phyloP scores from a whole-genome alignment of 1,139 yeast species.

The Yamadazyma atmosphaerica region DNA sequence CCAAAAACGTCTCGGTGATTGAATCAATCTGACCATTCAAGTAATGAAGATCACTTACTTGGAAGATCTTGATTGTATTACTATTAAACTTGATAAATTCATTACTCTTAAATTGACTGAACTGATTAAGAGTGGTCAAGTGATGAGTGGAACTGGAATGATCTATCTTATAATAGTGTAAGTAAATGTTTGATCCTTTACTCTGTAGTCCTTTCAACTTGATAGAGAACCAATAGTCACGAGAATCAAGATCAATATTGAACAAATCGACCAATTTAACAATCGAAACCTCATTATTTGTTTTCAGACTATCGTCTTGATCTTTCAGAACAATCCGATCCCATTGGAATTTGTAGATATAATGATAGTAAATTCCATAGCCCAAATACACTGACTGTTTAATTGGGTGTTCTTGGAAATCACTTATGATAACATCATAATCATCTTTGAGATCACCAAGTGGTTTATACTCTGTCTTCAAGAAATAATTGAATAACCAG shows the following conservation, averaged over 20 bases:
- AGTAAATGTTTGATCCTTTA: conserved; percentile 1
- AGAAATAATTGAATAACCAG: conserved; percentile 8
- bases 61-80: conserved; percentile 32
- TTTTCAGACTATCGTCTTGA: neutral
- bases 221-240: conserved; percentile 7
- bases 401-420: neutral
- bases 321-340: neutral
- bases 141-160: conserved; percentile 4
- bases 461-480: conserved; percentile 3
- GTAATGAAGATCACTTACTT: conserved; percentile 43
- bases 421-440: conserved; percentile 1
- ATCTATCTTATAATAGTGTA: conserved; percentile 10
- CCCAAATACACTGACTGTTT: conserved; percentile 5
- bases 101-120: conserved; percentile 10
- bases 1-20: conserved; percentile 28
- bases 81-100: conserved; percentile 12
- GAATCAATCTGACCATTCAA: conserved; percentile 21
- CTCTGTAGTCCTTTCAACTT: neutral
- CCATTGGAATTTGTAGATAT: conserved; percentile 3
- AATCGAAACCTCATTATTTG: conserved; percentile 9
- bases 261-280: conserved; percentile 28
- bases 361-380: conserved; percentile 6
- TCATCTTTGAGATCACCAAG: conserved; percentile 9
- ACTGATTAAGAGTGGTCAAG: conserved; percentile 6
- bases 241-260: conserved; percentile 17